Conservation (phyloP, 2,329 filamentous ascomycete genomes). For the Chrysoporthe puriensis region DNA sequence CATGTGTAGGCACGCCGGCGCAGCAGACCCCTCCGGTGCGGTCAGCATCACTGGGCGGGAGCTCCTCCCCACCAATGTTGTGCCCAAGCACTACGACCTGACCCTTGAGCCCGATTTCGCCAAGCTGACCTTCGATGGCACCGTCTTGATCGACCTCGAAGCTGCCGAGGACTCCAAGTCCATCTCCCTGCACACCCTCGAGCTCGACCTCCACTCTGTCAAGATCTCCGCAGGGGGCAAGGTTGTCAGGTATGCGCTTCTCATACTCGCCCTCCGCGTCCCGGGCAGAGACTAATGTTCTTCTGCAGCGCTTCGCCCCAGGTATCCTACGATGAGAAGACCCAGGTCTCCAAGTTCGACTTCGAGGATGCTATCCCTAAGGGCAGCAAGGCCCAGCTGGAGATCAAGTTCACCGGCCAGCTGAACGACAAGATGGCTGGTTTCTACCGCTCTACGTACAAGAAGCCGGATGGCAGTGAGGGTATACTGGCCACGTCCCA, state of each 20-base stretch:
- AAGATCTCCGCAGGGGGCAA: conserved; percentile 66
- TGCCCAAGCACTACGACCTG: conserved; percentile 89
- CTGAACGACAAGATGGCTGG: conserved; percentile 90
- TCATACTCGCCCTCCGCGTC: conserved; percentile 4
- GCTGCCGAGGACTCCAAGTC: conserved; percentile 82
- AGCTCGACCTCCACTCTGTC: conserved; percentile 79
- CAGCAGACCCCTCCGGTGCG: conserved; percentile 40
- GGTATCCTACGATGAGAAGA: conserved; percentile 75
- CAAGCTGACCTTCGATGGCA: conserved; percentile 85
- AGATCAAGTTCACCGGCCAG: conserved; percentile 75
- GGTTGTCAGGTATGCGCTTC: conserved; percentile 47
- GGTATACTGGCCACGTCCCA: conserved; percentile 88
- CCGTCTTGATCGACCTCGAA: conserved; percentile 83
- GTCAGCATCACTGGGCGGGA: conserved; percentile 63
- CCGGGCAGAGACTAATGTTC: conserved; percentile 29
- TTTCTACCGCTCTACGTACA: conserved; percentile 91
- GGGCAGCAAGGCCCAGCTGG: conserved; percentile 76
- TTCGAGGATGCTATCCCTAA: conserved; percentile 75
- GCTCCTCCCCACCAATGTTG: conserved; percentile 88
- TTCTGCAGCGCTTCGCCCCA: conserved; percentile 64
- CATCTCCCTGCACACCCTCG: conserved; percentile 84
- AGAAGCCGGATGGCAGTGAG: conserved; percentile 75
- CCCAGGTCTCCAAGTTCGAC: conserved; percentile 79
- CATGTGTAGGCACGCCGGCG: conserved; percentile 64
- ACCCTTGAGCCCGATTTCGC: conserved; percentile 90